Percentiles rank a stretch among this genome's conserved stretches.
Conservation (phyloP, 352 stramenopile genomes). For the Globisporangium heterothallicum region DNA sequence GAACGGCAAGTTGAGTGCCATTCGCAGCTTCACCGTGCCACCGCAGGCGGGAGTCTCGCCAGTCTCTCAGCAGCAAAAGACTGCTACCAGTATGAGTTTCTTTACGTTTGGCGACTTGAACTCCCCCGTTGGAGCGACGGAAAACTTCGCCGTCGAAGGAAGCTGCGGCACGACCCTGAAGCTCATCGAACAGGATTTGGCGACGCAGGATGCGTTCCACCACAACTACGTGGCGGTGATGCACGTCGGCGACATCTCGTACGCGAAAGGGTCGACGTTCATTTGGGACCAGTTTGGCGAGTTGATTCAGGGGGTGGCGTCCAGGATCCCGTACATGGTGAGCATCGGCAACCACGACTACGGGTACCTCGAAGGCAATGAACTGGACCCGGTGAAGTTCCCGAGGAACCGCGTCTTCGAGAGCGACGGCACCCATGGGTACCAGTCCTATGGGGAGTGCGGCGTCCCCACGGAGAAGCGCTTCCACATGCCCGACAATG, state of each 20-base stretch:
- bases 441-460: constrained; percentile 77
- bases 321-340: constrained; percentile 75
- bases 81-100: constrained; percentile 35
- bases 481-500: constrained; percentile 71
- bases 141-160: constrained; percentile 13
- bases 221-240: constrained; percentile 60
- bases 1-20: constrained; percentile 6
- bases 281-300: constrained; percentile 84
- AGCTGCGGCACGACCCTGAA: constrained; percentile 16
- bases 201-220: background rate
- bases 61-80: background rate
- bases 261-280: constrained; percentile 60
- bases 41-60: background rate
- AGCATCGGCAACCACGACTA: constrained; percentile 48
- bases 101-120: constrained; percentile 60
- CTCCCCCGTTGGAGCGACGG: constrained; percentile 10
- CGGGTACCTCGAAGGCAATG: constrained; percentile 28
- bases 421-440: constrained; percentile 22
- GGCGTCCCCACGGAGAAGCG: constrained; percentile 63
- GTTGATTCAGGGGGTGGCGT: constrained; percentile 73
- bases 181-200: constrained; percentile 10
- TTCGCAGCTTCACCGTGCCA: constrained; percentile 9
- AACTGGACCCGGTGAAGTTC: constrained; percentile 22
- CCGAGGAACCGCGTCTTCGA: constrained; percentile 30
- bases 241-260: constrained; percentile 80